A percentile compares a stretch with the other conserved stretches of the same genome.
These are phyloP conservation scores for Nakaseomyces bracarensis DNA, from an alignment of 1,139 yeast species.

Conservation along the genomic window DNA sequence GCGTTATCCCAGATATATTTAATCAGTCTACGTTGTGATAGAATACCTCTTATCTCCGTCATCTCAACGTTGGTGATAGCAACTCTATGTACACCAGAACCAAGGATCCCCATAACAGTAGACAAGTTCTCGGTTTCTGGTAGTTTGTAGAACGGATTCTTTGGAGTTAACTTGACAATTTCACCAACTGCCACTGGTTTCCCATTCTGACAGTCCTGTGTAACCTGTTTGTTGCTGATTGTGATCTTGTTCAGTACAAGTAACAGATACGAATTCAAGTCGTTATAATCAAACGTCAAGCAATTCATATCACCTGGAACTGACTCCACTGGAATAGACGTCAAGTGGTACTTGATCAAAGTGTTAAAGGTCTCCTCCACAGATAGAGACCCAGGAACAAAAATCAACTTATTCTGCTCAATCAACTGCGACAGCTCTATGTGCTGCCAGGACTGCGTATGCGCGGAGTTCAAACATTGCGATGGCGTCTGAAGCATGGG, in stretches of 20 bases:
- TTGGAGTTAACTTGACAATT: conserved; percentile 54
- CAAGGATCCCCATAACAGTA: conserved; percentile 75
- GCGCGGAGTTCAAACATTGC: conserved; percentile 21
- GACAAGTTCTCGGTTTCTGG: conserved; percentile 60
- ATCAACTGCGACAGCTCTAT: conserved; percentile 64
- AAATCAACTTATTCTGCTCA: conserved; percentile 67
- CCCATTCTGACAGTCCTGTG: conserved; percentile 31
- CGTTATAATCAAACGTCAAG: conserved; percentile 83
- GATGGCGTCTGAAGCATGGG: conserved; percentile 18
- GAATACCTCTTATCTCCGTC: conserved; percentile 57
- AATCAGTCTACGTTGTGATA: conserved; percentile 81
- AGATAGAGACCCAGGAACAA: conserved; percentile 53
- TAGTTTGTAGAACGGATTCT: conserved; percentile 76
- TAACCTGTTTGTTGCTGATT: conserved; percentile 32
- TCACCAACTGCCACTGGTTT: conserved; percentile 31
- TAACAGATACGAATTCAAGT: conserved; percentile 74
- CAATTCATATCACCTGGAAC: conserved; percentile 51
- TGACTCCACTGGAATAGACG: conserved; percentile 73
- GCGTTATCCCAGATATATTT: conserved; percentile 88
- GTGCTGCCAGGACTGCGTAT: conserved; percentile 55
- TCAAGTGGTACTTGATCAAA: conserved; percentile 59
- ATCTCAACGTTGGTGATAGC: conserved; percentile 59
- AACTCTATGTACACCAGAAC: conserved; percentile 88
- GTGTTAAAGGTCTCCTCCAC: conserved; percentile 86
- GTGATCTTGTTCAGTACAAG: conserved; percentile 61